These are phyloP conservation scores for Hypholoma sublateritium DNA, from an alignment of 768 basidiomycete species.

Conservation along the genomic window DNA sequence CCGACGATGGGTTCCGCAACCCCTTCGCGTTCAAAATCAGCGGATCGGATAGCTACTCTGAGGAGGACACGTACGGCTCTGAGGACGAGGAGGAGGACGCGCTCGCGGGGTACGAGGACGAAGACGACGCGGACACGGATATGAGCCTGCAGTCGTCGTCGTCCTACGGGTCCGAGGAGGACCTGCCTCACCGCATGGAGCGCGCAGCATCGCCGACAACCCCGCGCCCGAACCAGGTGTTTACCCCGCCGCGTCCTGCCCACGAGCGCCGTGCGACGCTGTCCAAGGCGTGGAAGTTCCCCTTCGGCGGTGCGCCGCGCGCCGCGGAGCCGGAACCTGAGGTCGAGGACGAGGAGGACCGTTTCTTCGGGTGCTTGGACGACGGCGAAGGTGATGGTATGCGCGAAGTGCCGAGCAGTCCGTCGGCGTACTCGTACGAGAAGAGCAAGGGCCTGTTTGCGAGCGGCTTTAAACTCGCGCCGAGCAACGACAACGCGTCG, in stretches of 20 bases:
- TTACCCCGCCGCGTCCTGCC: constrained; percentile 24
- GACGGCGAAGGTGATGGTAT: constrained; percentile 40
- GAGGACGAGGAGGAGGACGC: constrained; percentile 70
- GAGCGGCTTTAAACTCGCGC: constrained; percentile 44
- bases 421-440: constrained; percentile 48
- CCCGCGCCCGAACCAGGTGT: constrained; percentile 23
- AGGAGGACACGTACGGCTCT: constrained; percentile 31
- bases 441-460: constrained; percentile 62
- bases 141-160: constrained; percentile 48
- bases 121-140: constrained; percentile 67
- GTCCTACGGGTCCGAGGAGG: constrained; percentile 55
- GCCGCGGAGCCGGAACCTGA: constrained; percentile 40
- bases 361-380: constrained; percentile 75
- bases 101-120: constrained; percentile 69
- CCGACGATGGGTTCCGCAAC: constrained; percentile 37
- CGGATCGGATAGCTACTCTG: constrained; percentile 13
- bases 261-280: constrained; percentile 45
- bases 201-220: constrained; percentile 20
- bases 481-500: constrained; percentile 51
- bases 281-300: constrained; percentile 74
- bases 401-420: constrained; percentile 41
- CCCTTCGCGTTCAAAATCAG: constrained; percentile 56
- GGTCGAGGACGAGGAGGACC: constrained; percentile 41
- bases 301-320: constrained; percentile 36
- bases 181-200: constrained; percentile 30